Evolutionary conservation across 225 moss, liverwort and hornwort species (phyloP).

Genomic region (Neckera pumila): DNA sequence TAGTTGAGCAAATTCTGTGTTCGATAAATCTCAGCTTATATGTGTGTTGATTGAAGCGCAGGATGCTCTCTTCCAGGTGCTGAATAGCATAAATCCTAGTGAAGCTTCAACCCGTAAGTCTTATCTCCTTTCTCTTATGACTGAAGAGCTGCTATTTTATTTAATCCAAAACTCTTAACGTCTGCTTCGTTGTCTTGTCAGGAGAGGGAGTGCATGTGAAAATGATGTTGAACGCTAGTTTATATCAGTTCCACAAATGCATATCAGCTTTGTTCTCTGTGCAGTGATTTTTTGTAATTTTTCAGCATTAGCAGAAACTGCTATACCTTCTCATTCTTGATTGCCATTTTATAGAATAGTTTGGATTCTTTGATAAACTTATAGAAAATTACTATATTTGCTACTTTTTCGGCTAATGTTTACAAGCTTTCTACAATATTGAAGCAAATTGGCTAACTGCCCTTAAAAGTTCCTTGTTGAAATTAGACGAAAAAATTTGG

Average conservation of each 20-base stretch:
- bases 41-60: background rate
- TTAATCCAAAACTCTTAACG: background rate
- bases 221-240: background rate
- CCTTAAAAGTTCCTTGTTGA: background rate
- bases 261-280: background rate
- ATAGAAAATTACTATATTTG: background rate
- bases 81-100: slow-evolving; percentile 29
- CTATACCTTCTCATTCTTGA: background rate
- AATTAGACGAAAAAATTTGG: background rate
- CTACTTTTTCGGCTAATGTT: background rate
- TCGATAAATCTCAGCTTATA: background rate
- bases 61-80: slow-evolving; percentile 36
- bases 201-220: background rate
- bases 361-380: background rate
- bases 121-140: background rate
- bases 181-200: background rate
- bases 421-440: background rate
- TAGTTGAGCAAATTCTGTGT: background rate
- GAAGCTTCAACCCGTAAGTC: slow-evolving; percentile 26
- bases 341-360: background rate
- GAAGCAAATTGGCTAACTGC: background rate
- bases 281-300: background rate
- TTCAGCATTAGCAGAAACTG: no score
- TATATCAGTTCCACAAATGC: background rate
- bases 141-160: background rate